These are phyloP conservation scores for Cenococcum geophilum DNA, from an alignment of 495 filamentous ascomycete species.

Conservation along the genomic window DNA sequence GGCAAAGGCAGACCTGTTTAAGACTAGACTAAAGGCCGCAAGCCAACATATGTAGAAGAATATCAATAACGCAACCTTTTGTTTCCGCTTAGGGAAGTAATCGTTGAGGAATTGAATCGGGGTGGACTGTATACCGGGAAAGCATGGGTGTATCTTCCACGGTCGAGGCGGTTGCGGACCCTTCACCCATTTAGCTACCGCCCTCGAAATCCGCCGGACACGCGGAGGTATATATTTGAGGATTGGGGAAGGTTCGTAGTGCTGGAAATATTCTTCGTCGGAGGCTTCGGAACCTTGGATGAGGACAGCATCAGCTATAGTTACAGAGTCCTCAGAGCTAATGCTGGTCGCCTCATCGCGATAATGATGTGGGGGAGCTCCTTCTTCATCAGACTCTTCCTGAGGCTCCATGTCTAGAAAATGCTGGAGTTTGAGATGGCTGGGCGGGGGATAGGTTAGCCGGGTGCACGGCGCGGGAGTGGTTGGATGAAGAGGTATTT, in stretches of 20 bases:
- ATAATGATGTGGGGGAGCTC: constrained; percentile 24
- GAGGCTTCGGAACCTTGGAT: constrained; percentile 28
- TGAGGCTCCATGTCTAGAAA: constrained; percentile 15
- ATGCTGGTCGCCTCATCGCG: constrained; percentile 26
- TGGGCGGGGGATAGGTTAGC: constrained; percentile 19
- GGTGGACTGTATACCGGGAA: constrained; percentile 36
- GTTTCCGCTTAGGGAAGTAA: constrained; percentile 37
- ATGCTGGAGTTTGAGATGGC: constrained; percentile 25
- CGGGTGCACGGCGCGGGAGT: background rate
- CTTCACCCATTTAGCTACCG: constrained; percentile 36
- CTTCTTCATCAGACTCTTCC: constrained; percentile 15
- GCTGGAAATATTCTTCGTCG: constrained; percentile 25
- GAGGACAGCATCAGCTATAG: constrained; percentile 17
- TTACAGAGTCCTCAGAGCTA: constrained; percentile 13
- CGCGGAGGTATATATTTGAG: constrained; percentile 32
- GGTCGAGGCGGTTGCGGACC: constrained; percentile 40
- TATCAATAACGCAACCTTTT: constrained; percentile 36
- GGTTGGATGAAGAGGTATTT: too few species aligned
- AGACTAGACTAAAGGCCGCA: constrained; percentile 35
- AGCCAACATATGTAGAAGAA: constrained; percentile 39
- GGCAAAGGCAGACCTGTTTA: constrained; percentile 39
- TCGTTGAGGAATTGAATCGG: constrained; percentile 37
- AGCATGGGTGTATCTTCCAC: constrained; percentile 39
- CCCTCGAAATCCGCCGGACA: constrained; percentile 27
- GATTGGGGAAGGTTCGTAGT: constrained; percentile 19